These are phyloP conservation scores for Podospora comata DNA, from an alignment of 495 filamentous ascomycete genomes.

Conservation along the genomic window DNA sequence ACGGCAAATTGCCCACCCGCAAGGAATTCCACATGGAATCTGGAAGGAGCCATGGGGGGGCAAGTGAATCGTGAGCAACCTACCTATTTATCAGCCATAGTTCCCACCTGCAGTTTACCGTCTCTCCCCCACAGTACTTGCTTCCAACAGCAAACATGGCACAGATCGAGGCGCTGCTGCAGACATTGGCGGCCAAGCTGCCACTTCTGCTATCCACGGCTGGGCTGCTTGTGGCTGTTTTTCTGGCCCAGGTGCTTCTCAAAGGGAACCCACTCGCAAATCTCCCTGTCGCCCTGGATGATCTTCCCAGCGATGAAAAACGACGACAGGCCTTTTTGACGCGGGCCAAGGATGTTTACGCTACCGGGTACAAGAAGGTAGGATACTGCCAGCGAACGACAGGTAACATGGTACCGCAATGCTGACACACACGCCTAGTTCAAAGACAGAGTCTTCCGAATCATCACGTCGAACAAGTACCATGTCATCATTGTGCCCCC, in stretches of 20 bases:
- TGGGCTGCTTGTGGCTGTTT: conserved; percentile 21
- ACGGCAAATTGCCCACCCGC: too few species aligned
- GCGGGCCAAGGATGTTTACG: conserved; percentile 28
- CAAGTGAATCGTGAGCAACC: too few species aligned
- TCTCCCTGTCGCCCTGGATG: conserved; percentile 31
- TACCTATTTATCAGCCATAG: too few species aligned
- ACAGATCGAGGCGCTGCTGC: conserved; percentile 6
- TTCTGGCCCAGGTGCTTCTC: conserved; percentile 29
- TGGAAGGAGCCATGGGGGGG: too few species aligned
- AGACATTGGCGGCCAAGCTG: conserved; percentile 24
- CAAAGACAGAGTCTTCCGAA: conserved; percentile 34
- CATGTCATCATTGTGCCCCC: conserved; percentile 36
- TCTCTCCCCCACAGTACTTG: neutral
- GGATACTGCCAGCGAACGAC: too few species aligned
- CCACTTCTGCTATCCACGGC: conserved; percentile 30
- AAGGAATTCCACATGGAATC: too few species aligned
- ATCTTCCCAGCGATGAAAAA: conserved; percentile 35
- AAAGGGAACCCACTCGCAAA: conserved; percentile 13
- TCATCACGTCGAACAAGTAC: conserved; percentile 29
- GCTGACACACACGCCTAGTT: conserved; percentile 24
- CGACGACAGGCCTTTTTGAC: conserved; percentile 32
- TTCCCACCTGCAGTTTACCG: neutral
- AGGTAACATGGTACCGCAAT: neutral
- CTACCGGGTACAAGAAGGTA: conserved; percentile 36
- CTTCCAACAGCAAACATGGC: conserved; percentile 20